Conservation (phyloP, 2,329 filamentous ascomycete genomes). For the Colletotrichum sp. region DNA sequence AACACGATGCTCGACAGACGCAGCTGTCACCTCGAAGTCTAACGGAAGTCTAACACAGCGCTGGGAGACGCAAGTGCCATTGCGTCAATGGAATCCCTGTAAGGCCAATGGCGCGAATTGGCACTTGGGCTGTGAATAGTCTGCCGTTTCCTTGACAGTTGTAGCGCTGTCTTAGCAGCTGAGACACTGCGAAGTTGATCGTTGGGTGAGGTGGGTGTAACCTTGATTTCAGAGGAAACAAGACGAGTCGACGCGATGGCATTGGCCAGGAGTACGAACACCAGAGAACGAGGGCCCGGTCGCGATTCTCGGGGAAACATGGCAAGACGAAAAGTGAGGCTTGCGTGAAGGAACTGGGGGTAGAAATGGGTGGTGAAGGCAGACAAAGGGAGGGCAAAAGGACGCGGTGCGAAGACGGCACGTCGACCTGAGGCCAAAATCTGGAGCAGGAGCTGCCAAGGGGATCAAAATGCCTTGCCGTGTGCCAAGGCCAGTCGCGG, state of each 20-base stretch:
- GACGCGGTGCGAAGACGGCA: neutral
- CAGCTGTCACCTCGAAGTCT: neutral
- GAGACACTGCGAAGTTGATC: neutral
- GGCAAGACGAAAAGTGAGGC: neutral
- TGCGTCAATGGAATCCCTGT: neutral
- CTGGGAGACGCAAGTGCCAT: rapidly evolving
- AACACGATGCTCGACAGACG: neutral
- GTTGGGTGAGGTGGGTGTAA: neutral
- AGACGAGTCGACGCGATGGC: neutral
- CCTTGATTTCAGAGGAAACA: neutral
- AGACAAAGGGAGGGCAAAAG: neutral
- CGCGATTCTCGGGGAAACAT: neutral
- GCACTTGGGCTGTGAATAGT: neutral
- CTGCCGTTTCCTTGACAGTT: neutral
- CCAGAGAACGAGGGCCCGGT: neutral
- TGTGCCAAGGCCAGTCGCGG: neutral
- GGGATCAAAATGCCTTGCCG: neutral
- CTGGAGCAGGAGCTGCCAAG: neutral
- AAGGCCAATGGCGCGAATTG: neutral
- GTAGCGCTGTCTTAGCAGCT: neutral
- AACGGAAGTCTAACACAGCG: neutral
- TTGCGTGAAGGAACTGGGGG: neutral
- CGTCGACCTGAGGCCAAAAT: neutral
- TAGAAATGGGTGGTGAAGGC: neutral
- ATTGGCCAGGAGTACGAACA: neutral